Base-by-base conservation (phyloP, 345 rosid genomes). In the Lumnitzera racemosa region DNA sequence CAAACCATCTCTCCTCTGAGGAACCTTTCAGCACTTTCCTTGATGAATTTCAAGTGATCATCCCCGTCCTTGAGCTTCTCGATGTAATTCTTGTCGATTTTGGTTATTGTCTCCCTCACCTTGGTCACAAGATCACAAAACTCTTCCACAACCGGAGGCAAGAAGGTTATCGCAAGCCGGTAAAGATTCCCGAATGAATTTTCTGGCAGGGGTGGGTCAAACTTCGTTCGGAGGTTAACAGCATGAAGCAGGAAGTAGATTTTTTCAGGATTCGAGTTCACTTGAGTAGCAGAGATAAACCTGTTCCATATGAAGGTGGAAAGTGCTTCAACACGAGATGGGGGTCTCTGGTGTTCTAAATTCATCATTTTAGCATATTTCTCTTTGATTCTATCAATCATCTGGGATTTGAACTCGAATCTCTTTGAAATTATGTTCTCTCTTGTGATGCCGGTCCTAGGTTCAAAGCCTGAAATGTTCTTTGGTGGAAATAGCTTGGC, bases 321-420 rank as follows among this genome's bases (percentile, higher is more conserved):
- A 15, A 80, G 70, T 2, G 78, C 80, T 47, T 77, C 80, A 11
- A 77, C 66, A 0, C 82, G 77, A 0, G 81, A 66, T 0, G 69
- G 74, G 24, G 36, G 67, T 58, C 51, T 58, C 15, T 49, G 13
- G 31, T 13, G 29, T 17, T 24, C 12, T 5, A 24, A 43, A 61
- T 61, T 58, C n/a, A 57, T 50, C 15, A 24, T 31, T 9, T n/a
- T 13, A 14, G 60, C 23, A 15, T 61, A 67, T 57, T 63, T 64
- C 8, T 20, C 63, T 56, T 60, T 74, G 6, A 74, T 49, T 13
- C 46, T 61, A 24, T 57, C 70, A 13, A 67, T 52, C 61, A 47
- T 59, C 2, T 59, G 12, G 17, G 70, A 62, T 10, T 47, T 46
- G 43, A 81, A 78, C 24, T 61, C 29, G n/a, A 78, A 75, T 48